Percentiles rank a stretch among this genome's conserved stretches.
These are phyloP conservation scores for Persicaria maculosa DNA, from an alignment of 148 eudicot species.

Conservation along the genomic window DNA sequence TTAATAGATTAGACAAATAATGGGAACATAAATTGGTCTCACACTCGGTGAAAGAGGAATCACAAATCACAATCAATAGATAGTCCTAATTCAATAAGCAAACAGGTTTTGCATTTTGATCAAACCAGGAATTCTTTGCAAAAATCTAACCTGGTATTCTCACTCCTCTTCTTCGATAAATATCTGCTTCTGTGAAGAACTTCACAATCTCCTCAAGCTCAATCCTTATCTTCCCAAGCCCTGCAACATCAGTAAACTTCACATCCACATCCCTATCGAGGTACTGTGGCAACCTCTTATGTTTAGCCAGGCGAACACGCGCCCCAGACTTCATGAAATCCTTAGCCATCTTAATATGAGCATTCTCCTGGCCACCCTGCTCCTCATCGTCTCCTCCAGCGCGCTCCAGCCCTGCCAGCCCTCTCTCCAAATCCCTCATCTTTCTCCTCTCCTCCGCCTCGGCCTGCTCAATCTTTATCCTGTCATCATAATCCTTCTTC, in stretches of 20 bases:
- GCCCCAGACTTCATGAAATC: conserved; percentile 94
- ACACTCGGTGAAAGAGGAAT: neutral
- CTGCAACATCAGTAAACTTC: conserved; percentile 95
- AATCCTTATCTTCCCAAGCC: conserved; percentile 85
- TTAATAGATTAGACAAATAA: neutral
- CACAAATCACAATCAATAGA: neutral
- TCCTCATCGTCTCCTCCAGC: conserved; percentile 56
- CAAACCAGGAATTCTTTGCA: neutral
- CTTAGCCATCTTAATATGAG: conserved; percentile 69
- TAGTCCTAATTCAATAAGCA: neutral
- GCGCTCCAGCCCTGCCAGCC: conserved; percentile 47
- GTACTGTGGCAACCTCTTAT: conserved; percentile 58
- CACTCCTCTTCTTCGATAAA: conserved; percentile 89
- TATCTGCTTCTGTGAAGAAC: conserved; percentile 88
- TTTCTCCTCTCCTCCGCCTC: conserved; percentile 89
- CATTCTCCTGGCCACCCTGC: conserved; percentile 49
- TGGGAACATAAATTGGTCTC: neutral
- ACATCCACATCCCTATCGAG: conserved; percentile 79
- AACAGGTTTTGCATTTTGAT: neutral
- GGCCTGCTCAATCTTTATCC: conserved; percentile 85
- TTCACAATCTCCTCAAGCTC: conserved; percentile 98
- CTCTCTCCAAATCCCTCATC: conserved; percentile 72
- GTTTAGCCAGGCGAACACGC: conserved; percentile 62
- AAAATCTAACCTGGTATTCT: conserved; percentile 67
- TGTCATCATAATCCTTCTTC: conserved; percentile 88